phyloP scores from a whole-genome alignment of 2,329 filamentous ascomycete species.

The Xylariales sp. region DNA sequence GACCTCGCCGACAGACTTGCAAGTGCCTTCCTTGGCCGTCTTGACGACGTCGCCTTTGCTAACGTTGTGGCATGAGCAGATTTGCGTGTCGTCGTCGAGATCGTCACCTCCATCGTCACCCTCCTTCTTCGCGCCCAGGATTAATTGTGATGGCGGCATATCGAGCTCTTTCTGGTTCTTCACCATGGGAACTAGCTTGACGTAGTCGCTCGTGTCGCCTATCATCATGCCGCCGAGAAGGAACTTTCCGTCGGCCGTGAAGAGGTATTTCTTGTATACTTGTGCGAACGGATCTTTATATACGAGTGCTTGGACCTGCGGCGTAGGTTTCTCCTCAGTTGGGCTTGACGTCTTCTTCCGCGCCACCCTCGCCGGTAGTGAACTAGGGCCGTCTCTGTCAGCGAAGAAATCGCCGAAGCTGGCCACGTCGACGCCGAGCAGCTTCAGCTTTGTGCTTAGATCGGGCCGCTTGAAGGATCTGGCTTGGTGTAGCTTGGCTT shows the following conservation, averaged over 20 bases:
- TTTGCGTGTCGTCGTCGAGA: constrained; percentile 84
- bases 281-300: constrained; percentile 90
- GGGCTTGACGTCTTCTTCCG: constrained; percentile 56
- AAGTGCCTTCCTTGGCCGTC: constrained; percentile 79
- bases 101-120: constrained; percentile 82
- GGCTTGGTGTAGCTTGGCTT: constrained; percentile 77
- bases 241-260: constrained; percentile 89
- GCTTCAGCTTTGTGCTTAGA: constrained; percentile 90
- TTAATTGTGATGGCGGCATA: constrained; percentile 82
- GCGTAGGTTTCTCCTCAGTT: constrained; percentile 65
- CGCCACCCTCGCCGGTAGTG: constrained; percentile 71
- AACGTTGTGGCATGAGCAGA: constrained; percentile 95
- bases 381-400: constrained; percentile 82
- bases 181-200: constrained; percentile 88
- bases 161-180: constrained; percentile 85
- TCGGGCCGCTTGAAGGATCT: constrained; percentile 83
- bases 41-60: constrained; percentile 83
- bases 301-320: constrained; percentile 81
- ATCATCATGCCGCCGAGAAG: constrained; percentile 98
- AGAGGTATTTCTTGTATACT: constrained; percentile 94
- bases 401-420: constrained; percentile 96
- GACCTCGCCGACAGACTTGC: constrained; percentile 83
- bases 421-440: constrained; percentile 89
- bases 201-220: constrained; percentile 88
- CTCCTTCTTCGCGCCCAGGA: constrained; percentile 79